phyloP scores from a whole-genome alignment of 2,329 filamentous ascomycete species.

The Aspergillus fumigatiaffinis region DNA sequence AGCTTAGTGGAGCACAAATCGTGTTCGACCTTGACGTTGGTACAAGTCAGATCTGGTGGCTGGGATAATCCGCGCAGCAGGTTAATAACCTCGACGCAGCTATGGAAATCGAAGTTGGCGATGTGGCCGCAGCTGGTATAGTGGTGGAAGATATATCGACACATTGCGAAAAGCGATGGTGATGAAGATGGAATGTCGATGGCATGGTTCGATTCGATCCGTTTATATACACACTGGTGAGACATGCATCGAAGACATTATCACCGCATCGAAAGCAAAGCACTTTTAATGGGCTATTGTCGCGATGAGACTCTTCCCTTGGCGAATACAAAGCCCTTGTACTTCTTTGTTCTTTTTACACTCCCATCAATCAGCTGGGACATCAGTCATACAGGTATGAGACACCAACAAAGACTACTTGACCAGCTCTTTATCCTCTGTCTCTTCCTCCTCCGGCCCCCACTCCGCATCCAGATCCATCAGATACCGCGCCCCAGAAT shows the following conservation, averaged over 20 bases:
- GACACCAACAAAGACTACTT: background rate
- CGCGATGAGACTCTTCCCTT: background rate
- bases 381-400: background rate
- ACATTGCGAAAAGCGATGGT: conserved; percentile 17
- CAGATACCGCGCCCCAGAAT: conserved; percentile 31
- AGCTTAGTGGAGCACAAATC: conserved; percentile 5
- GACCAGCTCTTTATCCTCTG: background rate
- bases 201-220: background rate
- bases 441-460: background rate
- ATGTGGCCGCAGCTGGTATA: conserved; percentile 27
- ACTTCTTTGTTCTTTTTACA: background rate
- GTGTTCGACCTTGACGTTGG: conserved; percentile 5
- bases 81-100: conserved; percentile 20
- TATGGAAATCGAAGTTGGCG: conserved; percentile 20
- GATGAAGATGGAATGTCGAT: background rate
- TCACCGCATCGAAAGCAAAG: background rate
- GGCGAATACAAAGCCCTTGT: background rate
- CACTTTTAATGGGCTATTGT: background rate
- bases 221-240: background rate
- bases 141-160: conserved; percentile 24
- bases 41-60: conserved; percentile 1
- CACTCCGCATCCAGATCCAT: conserved; percentile 14
- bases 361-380: background rate
- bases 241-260: background rate
- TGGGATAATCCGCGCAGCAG: conserved; percentile 9